A percentile compares a stretch with the other conserved stretches of the same genome.
Evolutionary conservation across 208 protist genomes (phyloP).

Genomic region (Strigomonas galati): DNA sequence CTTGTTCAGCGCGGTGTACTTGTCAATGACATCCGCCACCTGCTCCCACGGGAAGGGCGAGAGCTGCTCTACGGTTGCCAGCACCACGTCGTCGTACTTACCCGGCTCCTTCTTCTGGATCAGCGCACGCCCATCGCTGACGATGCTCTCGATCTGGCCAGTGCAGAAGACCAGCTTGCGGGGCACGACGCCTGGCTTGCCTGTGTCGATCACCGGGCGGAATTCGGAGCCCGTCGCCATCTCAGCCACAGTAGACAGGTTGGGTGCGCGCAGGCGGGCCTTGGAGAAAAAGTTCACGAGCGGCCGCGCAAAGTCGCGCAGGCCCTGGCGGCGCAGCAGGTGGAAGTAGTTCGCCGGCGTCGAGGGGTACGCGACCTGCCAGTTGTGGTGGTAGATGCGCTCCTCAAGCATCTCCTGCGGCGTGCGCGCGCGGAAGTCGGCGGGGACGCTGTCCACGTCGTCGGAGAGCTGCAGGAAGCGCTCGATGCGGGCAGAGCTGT

Average conservation of each 20-base stretch:
- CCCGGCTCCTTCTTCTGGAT: constrained; percentile 46
- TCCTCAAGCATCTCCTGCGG: constrained; percentile 53
- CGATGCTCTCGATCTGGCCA: constrained; percentile 98
- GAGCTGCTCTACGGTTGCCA: constrained; percentile 96
- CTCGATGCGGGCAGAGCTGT: constrained; percentile 97
- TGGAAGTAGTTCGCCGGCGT: constrained; percentile 99
- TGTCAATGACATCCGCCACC: constrained; percentile 81
- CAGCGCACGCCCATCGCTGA: constrained; percentile 70
- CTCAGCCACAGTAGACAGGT: constrained; percentile 78
- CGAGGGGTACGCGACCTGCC: constrained; percentile 95
- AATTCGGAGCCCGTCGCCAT: constrained; percentile 75
- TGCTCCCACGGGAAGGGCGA: constrained; percentile 98
- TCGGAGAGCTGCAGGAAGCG: constrained; percentile 97
- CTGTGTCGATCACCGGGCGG: constrained; percentile 68
- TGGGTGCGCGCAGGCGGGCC: constrained; percentile 87
- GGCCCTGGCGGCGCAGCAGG: constrained; percentile 96
- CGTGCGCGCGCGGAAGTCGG: constrained; percentile 66
- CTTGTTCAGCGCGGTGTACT: constrained; percentile 79
- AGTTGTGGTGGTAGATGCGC: constrained; percentile 83
- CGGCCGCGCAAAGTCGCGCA: constrained; percentile 97
- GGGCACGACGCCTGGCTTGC: constrained; percentile 43
- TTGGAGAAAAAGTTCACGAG: constrained; percentile 96
- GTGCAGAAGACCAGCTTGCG: constrained; percentile 95
- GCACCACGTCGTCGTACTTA: constrained; percentile 80
- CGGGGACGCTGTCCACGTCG: constrained; percentile 79